phyloP scores from a whole-genome alignment of 2,329 filamentous ascomycete genomes.

The Colletotrichum tamarilloi region DNA sequence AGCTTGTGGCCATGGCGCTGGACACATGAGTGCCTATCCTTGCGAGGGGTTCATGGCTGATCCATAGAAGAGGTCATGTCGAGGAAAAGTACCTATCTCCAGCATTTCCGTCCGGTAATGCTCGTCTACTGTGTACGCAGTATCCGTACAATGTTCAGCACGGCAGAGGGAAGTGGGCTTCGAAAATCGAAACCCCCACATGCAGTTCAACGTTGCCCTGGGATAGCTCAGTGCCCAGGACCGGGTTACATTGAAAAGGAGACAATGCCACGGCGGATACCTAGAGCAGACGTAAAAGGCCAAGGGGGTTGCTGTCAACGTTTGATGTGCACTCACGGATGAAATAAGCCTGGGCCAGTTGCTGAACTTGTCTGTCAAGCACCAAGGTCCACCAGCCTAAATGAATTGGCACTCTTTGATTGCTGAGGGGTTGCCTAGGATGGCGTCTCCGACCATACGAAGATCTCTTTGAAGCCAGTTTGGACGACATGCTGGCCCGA shows the following conservation, averaged over 20 bases:
- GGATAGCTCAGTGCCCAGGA: not conserved
- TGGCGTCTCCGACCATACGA: not conserved
- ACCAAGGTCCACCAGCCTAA: constrained; percentile 1
- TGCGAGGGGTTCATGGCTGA: not conserved
- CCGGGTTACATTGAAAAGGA: constrained; percentile 1
- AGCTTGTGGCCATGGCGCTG: not conserved
- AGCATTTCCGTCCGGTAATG: constrained; percentile 2
- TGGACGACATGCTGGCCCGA: not conserved
- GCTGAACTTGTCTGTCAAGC: not conserved
- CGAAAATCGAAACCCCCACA: constrained; percentile 16
- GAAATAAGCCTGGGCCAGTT: constrained; percentile 11
- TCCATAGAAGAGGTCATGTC: not conserved
- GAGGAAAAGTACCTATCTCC: constrained; percentile 2
- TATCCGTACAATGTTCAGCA: not conserved
- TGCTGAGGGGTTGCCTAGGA: constrained; percentile 4
- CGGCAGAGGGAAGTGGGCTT: constrained; percentile 10
- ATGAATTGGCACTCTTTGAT: constrained; percentile 11
- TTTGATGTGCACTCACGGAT: constrained; percentile 27
- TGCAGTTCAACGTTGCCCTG: constrained; percentile 22
- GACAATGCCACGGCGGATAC: constrained; percentile 7
- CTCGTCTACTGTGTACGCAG: not conserved
- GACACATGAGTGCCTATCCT: constrained; percentile 6
- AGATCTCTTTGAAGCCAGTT: not conserved
- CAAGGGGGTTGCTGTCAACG: constrained; percentile 29
- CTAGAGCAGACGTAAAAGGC: constrained; percentile 14